Base-by-base conservation (phyloP, 805 yeast species). In the Spathaspora boniae region DNA sequence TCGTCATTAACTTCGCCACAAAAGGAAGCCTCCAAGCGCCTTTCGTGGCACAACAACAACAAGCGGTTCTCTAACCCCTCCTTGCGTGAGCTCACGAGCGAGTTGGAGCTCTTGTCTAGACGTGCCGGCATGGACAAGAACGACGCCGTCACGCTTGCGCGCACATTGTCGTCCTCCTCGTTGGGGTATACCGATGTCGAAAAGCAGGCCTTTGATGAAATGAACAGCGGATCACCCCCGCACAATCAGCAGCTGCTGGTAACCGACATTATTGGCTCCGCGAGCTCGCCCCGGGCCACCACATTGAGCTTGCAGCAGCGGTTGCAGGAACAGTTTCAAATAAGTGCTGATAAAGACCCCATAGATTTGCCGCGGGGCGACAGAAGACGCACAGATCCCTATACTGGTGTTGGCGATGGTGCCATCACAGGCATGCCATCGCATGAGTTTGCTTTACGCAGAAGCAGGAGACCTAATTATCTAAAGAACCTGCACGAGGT, bases 131-230 rank as follows among this genome's bases (percentile, higher is more conserved):
- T 85, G 57, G 81, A 78, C 35, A 80, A 87, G 4, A 74, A 80
- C 26, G 94, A 86, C 62, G 94, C 95, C 0, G 81, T 82, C 4
- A 78, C 94, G 0, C 65, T 86, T 37, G 96, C 95, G 0, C 67
- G 94, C 50, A 79, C 93, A 1, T 67, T 87, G 32, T 82, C 91
- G 2, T 73, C 86, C 31, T 73, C 83, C 0, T 76, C 86, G 0
- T 64, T 82, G 19, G 83, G 84, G 9, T 69, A 70, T 44, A 72
- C 78, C 9, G 72, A 68, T 36, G 66, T 70, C 4, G 80, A 74
- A 48, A 66, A 54, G 42, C 58, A 62, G 23, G 73, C 68, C 5
- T 58, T 67, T 31, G 64, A 60, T 37, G 64, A 57, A 36, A 23
- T 61, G 35, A 50, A 40, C 17, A 16, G 34, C 11, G 29, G 29